Evolutionary conservation across 192 early-diverging fungal genomes (phyloP), one percentile per base, ranked within the genome.

Genomic region (Rhizophagus clarus): DNA sequence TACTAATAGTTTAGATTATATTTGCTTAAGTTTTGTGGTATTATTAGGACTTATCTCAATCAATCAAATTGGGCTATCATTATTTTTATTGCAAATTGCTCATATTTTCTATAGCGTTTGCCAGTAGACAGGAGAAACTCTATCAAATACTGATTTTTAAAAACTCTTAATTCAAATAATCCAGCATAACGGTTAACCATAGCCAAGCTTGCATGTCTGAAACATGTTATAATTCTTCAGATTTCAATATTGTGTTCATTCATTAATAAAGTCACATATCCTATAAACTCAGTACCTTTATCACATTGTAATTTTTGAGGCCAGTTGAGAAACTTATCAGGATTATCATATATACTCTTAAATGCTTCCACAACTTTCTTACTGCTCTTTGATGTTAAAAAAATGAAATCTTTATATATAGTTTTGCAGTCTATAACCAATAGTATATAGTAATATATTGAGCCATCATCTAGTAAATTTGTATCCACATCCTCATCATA

Each of bases 371-470:
- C n/a, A n/a, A n/a, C n/a, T n/a, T n/a, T n/a, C n/a, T n/a, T n/a
- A n/a, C n/a, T n/a, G n/a, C n/a, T n/a, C n/a, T n/a, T n/a, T n/a
- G n/a, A n/a, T n/a, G n/a, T n/a, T n/a, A 64, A 64, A 64, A 64
- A 64, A 64, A 64, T 31, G 63, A 64, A 64, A 64, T 64, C 63
- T 64, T 31, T 64, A 64, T 28, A 64, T 31, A 1, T 64, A 64
- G 2, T 64, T 7, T 1, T 4, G 4, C 63, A 64, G 29, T 64
- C 63, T 64, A 64, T 64, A 64, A 64, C 29, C 15, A 64, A 28
- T 24, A 64, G 15, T 28, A 64, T 4, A 64, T 64, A 64, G 11
- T 64, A 64, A 64, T 2, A 64, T 22, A 64, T 64, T 64, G n/a
- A 2, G n/a, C 4, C 29, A n/a, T n/a, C n/a, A n/a, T n/a, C n/a